Conservation (phyloP, 1,284 basidiomycete genomes). For the Apiotrichum gracile region DNA sequence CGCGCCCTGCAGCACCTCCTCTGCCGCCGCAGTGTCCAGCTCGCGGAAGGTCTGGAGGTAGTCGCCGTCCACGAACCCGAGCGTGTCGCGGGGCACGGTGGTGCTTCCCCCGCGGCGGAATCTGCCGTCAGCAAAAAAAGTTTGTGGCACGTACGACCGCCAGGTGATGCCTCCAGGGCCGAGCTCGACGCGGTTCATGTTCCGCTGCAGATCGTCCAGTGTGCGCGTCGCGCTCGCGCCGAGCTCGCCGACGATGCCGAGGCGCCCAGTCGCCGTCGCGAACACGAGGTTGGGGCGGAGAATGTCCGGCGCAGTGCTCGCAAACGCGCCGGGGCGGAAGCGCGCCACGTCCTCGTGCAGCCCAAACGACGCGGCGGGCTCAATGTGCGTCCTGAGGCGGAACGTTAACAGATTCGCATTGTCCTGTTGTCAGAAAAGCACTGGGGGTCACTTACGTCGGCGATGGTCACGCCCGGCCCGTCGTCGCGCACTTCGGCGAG, state of each 20-base stretch:
- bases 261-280: conserved; percentile 71
- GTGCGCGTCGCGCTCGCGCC: conserved; percentile 56
- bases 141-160: conserved; percentile 53
- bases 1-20: conserved; percentile 30
- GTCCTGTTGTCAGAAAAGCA: conserved; percentile 10
- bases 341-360: conserved; percentile 48
- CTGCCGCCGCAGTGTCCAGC: conserved; percentile 27
- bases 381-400: conserved; percentile 40
- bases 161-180: conserved; percentile 61
- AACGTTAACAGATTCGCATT: conserved; percentile 68
- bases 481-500: conserved; percentile 39
- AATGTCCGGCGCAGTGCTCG: conserved; percentile 24
- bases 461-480: conserved; percentile 58
- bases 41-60: conserved; percentile 67
- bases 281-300: conserved; percentile 60
- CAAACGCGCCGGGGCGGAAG: conserved; percentile 37
- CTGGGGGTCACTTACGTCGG: conserved; percentile 57
- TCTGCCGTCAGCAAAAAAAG: conserved; percentile 31
- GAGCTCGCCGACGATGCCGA: conserved; percentile 70
- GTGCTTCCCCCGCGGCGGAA: conserved; percentile 59
- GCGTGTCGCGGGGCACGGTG: conserved; percentile 53
- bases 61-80: conserved; percentile 84
- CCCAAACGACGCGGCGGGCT: conserved; percentile 45
- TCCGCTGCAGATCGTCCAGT: conserved; percentile 69
- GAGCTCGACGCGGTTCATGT: conserved; percentile 57